phyloP scores from a whole-genome alignment of 306 rosid species.

The Castanospermum australe region DNA sequence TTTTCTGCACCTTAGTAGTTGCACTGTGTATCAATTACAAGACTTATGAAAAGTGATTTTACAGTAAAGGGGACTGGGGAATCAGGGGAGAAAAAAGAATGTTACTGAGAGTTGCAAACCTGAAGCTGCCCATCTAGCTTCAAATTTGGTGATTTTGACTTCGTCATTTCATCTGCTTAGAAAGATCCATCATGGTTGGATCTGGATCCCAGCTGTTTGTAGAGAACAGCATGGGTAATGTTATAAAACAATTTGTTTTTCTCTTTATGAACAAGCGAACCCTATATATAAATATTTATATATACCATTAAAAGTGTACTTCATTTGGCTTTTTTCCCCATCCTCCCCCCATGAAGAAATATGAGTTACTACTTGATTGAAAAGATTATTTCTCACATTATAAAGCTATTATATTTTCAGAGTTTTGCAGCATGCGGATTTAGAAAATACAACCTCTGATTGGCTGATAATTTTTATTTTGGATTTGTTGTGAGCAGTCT shows the following conservation, averaged over 20 bases:
- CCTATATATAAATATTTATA: no score
- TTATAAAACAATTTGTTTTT: no score
- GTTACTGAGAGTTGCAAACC: neutral
- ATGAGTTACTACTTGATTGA: neutral
- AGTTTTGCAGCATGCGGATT: neutral
- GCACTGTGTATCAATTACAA: neutral
- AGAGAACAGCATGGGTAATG: no score
- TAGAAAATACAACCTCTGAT: neutral
- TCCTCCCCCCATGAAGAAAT: neutral
- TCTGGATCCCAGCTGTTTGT: no score
- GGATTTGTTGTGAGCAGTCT: conserved; percentile 58
- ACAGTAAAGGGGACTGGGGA: neutral
- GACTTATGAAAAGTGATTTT: no score
- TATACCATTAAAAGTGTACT: neutral
- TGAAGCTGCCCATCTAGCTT: neutral
- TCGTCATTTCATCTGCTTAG: neutral
- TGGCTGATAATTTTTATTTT: conserved; percentile 16
- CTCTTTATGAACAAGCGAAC: no score
- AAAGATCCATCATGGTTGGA: neutral
- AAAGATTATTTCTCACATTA: neutral
- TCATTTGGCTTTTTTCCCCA: neutral
- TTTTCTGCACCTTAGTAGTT: neutral
- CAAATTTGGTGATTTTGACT: neutral
- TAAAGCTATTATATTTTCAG: neutral
- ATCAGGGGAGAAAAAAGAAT: neutral